Percentiles rank a stretch among this genome's conserved stretches.
phyloP scores from a whole-genome alignment of 805 yeast species.

The Candida berthetii region DNA sequence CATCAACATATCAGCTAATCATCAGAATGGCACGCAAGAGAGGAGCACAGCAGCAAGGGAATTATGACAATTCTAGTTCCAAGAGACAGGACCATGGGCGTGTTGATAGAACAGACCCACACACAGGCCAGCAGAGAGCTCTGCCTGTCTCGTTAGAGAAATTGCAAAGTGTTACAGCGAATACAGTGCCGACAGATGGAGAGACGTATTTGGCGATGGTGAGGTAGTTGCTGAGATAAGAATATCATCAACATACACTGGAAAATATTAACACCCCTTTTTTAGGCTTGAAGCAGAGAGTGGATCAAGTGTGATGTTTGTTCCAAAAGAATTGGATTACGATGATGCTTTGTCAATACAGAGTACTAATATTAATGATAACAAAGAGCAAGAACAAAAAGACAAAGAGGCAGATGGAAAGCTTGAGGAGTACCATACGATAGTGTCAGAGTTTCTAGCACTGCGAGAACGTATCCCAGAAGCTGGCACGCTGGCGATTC shows the following conservation, averaged over 20 bases:
- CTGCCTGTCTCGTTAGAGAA: conserved; percentile 1
- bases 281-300: conserved; percentile 1
- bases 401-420: background rate
- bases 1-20: background rate
- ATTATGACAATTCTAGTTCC: too few relatives aligned
- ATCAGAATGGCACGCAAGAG: background rate
- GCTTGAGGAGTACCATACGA: background rate
- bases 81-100: background rate
- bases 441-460: background rate
- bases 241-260: too few relatives aligned
- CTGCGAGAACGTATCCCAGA: background rate
- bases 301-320: conserved; percentile 1
- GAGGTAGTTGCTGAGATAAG: too few relatives aligned
- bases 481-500: background rate
- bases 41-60: too few relatives aligned
- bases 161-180: background rate
- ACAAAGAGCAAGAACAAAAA: background rate
- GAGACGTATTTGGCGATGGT: conserved; percentile 2
- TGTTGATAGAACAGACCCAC: background rate
- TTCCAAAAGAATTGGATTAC: background rate
- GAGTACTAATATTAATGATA: too few relatives aligned
- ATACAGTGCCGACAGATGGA: conserved; percentile 1
- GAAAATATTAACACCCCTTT: too few relatives aligned
- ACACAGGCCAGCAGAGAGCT: background rate
- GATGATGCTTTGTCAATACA: background rate